Base-by-base conservation (phyloP, 176 grass and related monocot species). In the Microstegium vimineum region DNA sequence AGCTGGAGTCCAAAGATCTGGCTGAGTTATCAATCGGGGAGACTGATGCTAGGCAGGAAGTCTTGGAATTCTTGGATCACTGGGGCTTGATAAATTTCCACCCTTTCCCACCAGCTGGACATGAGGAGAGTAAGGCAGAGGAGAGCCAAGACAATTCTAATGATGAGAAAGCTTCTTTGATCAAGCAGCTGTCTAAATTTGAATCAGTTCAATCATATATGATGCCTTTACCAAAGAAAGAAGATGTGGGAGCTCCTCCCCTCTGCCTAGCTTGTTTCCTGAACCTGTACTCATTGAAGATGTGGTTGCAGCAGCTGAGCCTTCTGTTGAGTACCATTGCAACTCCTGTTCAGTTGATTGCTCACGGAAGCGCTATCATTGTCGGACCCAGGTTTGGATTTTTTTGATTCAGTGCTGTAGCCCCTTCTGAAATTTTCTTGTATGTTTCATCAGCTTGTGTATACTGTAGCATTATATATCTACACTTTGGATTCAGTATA, bases 51-150 rank as follows among this genome's bases (percentile, higher is more conserved):
- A 86, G 76, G 73, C 90, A 91, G 84, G 96, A 97, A 80, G 86
- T 94, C 20, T 77, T 97, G 65, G 90, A 92, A 23, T 97, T 97
- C 74, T 90, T 97, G 85, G 95, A 97, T 76, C 90, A 97, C 45
- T 97, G 95, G n/a, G 95, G 95, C 57, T 81, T 97, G 61, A 94
- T 97, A 78, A 97, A 97, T 89, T 97, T 94, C 71, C 96, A 98
- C 69, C 96, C 96, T 78, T 98, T 98, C 74, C 90, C 83, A 61
- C 87, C 89, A 62, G 72, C 83, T 82, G 81, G 32, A 62, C 73
- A 80, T 51, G 93, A 90, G 73, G 88, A 88, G 85, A 85, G 57
- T 74, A 95, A 89, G 66, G 78, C 79, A 73, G 91, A 99, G 68
- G 90, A 91, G 81, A 77, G 76, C 66, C 87, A 85, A 69, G 73